Base-by-base conservation (phyloP, 139 green algal species). In the Axilococcus clingmanii region DNA sequence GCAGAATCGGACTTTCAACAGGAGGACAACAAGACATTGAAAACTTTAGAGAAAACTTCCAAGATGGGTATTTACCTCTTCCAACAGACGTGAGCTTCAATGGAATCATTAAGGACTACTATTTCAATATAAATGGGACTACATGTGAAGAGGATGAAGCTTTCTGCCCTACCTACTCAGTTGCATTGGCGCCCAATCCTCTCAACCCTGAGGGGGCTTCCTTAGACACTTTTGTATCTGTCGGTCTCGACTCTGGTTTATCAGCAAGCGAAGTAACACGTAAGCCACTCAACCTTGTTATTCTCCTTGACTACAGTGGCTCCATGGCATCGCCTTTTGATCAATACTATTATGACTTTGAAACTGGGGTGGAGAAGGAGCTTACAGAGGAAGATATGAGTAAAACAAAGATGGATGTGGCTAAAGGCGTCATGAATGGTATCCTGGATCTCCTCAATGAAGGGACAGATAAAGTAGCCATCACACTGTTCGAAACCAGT, bases 391-490 rank as follows among this genome's bases (percentile, higher is more conserved):
- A 48, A 49, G 60, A 49, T 63, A 17, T 1, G 32, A 29, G 47
- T n/a, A 23, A 25, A 8, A 28, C 48, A n/a, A 68, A 68, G 60
- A 63, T 68, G 3, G 42, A 68, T n/a, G 60, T 68, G 5, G 60
- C 60, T 19, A 57, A 57, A 48, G 42, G 56, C 17, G 49, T 54
- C n/a, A 12, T 65, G 23, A 25, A 23, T 4, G 56, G 61, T 30
- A 27, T 58, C 1, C 28, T 68, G 23, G 44, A 69, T 36, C 34
- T 54, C 33, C 56, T 70, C 19, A 30, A 3, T 2, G 22, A 28
- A 0, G n/a, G n/a, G n/a, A 17, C 53, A 2, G 61, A 70, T 23
- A 22, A 34, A 3, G 43, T 70, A 22, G 17, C 24, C 2, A 24
- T 70, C 7, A 45, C 59, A 34, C 61, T 70, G n/a, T 70, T 70